Base-by-base conservation (phyloP, 768 basidiomycete species). In the Rhizopogon roseolus region DNA sequence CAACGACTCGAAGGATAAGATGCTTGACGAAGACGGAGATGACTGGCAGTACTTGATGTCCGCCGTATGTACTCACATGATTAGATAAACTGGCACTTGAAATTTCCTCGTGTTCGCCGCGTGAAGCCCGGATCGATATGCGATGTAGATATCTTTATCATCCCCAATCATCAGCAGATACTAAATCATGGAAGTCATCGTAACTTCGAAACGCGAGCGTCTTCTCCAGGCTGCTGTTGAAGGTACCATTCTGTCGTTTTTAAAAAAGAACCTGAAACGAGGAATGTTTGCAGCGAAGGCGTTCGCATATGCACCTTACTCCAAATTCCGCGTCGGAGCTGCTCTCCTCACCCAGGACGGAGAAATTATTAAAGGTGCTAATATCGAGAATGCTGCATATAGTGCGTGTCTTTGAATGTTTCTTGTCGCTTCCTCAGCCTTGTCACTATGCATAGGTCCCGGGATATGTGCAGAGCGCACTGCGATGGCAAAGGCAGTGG, bases 401-500 rank as follows among this genome's bases (percentile, higher is more conserved):
- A 93, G 95, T 94, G 54, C n/a, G 74, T 62, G 7, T 32, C 32
- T 17, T 25, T 32, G 29, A 13, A 4, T 13, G n/a, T 37, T 13
- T 14, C 28, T 19, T 14, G 19, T 8, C 14, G 19, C 14, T 48
- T 28, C 11, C 29, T 46, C 27, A 49, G 8, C 14, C 50, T 8
- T 49, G 16, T 39, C 13, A 34, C 14, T 5, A 22, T 43, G 17
- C 19, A 1, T 54, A 96, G 94, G 94, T 5, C 92, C 81, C 1
- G 81, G 89, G 0, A 95, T 98, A 55, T 98, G 96, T 60, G 96
- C 96, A 0, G 96, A 99, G 66, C 76, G 95, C 29, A 98, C 96
- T 0, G 95, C 95, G 0, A 75, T 99, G 51, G 88, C 93, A n/a
- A 97, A 97, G 68, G 95, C 93, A 27, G 84, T 88, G 19, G 94